Conservation (phyloP, 352 stramenopile genomes). For the Globisporangium lucens region DNA sequence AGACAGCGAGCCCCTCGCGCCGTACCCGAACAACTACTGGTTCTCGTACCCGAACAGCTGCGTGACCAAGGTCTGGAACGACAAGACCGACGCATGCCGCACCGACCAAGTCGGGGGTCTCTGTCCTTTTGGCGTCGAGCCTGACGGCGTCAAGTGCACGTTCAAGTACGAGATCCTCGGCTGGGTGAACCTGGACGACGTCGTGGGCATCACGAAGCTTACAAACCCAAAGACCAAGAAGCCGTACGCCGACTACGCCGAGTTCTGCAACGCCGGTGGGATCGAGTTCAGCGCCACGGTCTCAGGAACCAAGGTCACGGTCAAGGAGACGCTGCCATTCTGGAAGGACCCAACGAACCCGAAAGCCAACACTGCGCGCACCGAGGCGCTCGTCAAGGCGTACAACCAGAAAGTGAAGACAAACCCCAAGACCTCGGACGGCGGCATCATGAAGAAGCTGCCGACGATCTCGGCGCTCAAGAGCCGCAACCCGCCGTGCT, state of each 20-base stretch:
- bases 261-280: slow-evolving; percentile 58
- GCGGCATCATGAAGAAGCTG: slow-evolving; percentile 44
- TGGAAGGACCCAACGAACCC: slow-evolving; percentile 50
- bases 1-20: slow-evolving; percentile 47
- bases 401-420: slow-evolving; percentile 37
- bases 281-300: slow-evolving; percentile 46
- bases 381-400: slow-evolving; percentile 35
- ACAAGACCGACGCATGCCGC: slow-evolving; percentile 46
- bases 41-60: slow-evolving; percentile 82
- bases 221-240: slow-evolving; percentile 29
- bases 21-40: slow-evolving; percentile 79
- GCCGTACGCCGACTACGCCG: slow-evolving; percentile 54
- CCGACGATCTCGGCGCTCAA: slow-evolving; percentile 33
- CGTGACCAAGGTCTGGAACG: slow-evolving; percentile 23
- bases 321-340: slow-evolving; percentile 42
- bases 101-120: slow-evolving; percentile 34
- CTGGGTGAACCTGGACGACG: slow-evolving; percentile 40
- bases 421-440: slow-evolving; percentile 30
- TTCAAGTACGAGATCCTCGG: slow-evolving; percentile 74
- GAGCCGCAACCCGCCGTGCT: slow-evolving; percentile 50
- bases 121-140: slow-evolving; percentile 40
- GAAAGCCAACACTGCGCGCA: slow-evolving; percentile 44
- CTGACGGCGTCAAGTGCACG: slow-evolving; percentile 61
- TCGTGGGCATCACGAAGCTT: slow-evolving; percentile 73
- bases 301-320: not conserved